These are phyloP conservation scores for Kernera saxatilis DNA, from an alignment of 345 rosid species.

Conservation along the genomic window DNA sequence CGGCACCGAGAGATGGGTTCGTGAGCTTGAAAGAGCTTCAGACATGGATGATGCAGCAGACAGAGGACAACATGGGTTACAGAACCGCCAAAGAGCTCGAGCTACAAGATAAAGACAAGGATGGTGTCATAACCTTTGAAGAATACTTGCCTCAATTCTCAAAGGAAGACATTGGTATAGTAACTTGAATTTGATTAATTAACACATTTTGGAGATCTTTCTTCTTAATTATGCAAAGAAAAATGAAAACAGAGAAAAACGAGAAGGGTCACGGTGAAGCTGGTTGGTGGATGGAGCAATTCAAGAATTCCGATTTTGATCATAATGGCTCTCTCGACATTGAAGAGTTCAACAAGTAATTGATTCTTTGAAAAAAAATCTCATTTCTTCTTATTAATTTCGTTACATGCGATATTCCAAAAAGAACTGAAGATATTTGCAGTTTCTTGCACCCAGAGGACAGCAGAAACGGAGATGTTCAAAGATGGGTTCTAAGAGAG, in stretches of 20 bases:
- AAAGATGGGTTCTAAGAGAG: constrained; percentile 49
- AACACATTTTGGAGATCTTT: not conserved
- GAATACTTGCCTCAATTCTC: constrained; percentile 64
- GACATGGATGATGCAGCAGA: constrained; percentile 50
- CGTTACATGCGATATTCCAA: not conserved
- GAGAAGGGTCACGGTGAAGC: constrained; percentile 55
- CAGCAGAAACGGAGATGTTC: constrained; percentile 45
- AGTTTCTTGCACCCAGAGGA: constrained; percentile 79
- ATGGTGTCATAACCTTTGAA: constrained; percentile 46
- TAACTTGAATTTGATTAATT: not conserved
- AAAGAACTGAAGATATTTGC: constrained; percentile 5
- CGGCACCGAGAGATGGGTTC: constrained; percentile 44
- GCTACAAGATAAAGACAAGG: constrained; percentile 45
- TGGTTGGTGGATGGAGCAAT: constrained; percentile 73
- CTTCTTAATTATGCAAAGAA: not conserved
- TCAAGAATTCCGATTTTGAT: constrained; percentile 52
- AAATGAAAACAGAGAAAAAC: constrained; percentile 37
- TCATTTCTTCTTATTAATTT: not conserved
- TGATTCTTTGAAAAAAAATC: not conserved
- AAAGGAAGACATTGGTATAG: constrained; percentile 44
- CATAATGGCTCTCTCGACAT: constrained; percentile 42
- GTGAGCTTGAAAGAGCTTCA: constrained; percentile 55
- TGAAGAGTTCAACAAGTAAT: constrained; percentile 52
- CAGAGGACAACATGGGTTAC: constrained; percentile 41
- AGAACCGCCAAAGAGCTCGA: constrained; percentile 42